phyloP scores from a whole-genome alignment of 1,284 basidiomycete genomes.

The Tilletia walkeri region DNA sequence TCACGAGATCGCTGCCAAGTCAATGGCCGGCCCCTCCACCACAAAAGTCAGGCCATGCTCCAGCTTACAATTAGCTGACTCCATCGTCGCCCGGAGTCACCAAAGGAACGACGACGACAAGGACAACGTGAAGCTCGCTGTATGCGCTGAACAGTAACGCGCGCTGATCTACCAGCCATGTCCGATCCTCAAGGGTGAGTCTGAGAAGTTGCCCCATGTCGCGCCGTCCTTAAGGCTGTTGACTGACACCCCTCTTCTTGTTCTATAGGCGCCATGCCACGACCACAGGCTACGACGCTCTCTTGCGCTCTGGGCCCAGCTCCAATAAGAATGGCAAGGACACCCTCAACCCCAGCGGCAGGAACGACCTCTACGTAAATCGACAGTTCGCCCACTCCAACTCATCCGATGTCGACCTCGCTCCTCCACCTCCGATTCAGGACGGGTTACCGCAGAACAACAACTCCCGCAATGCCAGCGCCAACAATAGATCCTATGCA shows the following conservation, averaged over 20 bases:
- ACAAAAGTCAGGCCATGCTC: no score
- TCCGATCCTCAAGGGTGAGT: background rate
- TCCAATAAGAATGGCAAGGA: background rate
- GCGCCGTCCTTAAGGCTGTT: background rate
- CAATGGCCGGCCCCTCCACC: background rate
- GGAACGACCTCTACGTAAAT: background rate
- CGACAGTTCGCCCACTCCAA: background rate
- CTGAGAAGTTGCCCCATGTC: background rate
- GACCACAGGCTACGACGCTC: background rate
- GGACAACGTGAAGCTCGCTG: background rate
- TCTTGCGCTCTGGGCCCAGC: background rate
- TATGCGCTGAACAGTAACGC: no score
- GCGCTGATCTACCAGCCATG: background rate
- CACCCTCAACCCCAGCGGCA: background rate
- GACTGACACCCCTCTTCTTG: background rate
- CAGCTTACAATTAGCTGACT: no score
- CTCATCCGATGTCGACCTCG: conserved; percentile 6
- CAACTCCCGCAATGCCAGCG: background rate
- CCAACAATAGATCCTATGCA: background rate
- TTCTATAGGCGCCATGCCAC: background rate
- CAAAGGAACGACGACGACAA: background rate
- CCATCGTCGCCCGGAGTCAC: no score
- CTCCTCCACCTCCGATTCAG: conserved; percentile 10
- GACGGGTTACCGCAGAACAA: background rate
- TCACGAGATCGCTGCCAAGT: no score